Base-by-base conservation (phyloP, 108 stramenopile species). In the Cylindrotheca fusiformis region DNA sequence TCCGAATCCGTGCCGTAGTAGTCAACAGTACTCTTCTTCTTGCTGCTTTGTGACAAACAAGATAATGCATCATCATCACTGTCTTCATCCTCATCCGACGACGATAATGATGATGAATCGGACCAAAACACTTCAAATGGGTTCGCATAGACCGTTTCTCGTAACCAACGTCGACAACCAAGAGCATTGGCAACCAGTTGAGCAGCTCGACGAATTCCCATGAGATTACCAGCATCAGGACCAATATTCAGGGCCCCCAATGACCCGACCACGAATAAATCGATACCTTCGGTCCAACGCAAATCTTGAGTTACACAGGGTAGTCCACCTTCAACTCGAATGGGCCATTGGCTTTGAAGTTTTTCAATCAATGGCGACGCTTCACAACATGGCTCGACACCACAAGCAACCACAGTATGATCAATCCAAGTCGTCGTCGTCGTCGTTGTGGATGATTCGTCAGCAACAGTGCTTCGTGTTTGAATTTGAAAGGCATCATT, bases 211-310 rank as follows among this genome's bases (percentile, higher is more conserved):
- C 80, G 60, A 33, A 81, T 81, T 23, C 88, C 88, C 84, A 83
- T 85, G 4, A 86, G 52, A 73, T 90, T 90, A 17, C 58, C 83
- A 14, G 75, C 80, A 67, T 85, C 88, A 0, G 88, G 88, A 1
- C 88, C 88, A 8, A 75, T 62, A 54, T 84, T 78, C 20, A 90
- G 70, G 20, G 47, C 45, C 32, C 75, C 78, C 50, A 90, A 49
- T 0, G 69, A 65, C 24, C 88, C 84, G 10, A 82, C 78, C 1
- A 86, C 83, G 61, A 74, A 84, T 23, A 84, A 22, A 33, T 68
- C 44, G 41, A 74, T 10, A 18, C 58, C 28, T 18, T 58, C 60
- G 14, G 46, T 68, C 83, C 83, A 83, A 41, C 67, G 53, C 56
- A 90, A 52, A 53, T 86, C 84, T 32, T 82, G 70, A 5, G 75